Base-by-base conservation (phyloP, 495 filamentous ascomycete genomes). In the Sordaria brevicollis region DNA sequence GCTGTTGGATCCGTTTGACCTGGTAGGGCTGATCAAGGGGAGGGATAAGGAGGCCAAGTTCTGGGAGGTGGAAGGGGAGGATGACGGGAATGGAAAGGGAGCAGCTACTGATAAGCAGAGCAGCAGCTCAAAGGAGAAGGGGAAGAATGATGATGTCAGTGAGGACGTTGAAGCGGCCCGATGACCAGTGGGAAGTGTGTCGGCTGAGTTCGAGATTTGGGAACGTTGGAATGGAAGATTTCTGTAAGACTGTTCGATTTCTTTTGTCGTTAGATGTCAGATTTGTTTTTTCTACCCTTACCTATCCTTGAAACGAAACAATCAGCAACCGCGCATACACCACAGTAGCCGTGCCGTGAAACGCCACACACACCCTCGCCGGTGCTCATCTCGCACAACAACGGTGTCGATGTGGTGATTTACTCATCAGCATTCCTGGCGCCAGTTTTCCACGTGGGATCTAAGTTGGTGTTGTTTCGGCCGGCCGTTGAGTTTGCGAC, bases 1-100 rank as follows among this genome's bases (percentile, higher is more conserved):
- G 0, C 36, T 92, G 9, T 3, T 92, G 13, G 90, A 92, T 76
- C 90, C 90, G 4, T 90, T 92, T 77, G 88, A 91, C 73, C 31
- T 92, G 8, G 72, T 74, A n/a, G 89, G 89, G 2, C 76, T 90
- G 71, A 74, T 88, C 39, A 81, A 74, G 70, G 83, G 84, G 6
- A 82, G 75, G 69, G 9, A 7, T 17, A 83, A 84, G 74, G 71
- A 82, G 66, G 78, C 77, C 36, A 82, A 79, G 39, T 90, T 86
- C 73, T 90, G 88, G 88, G 87, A 90, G 71, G 72, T 35, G 68
- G 39, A 35, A 71, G 71, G 29, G 33, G 34, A 11, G 69, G 65
- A 37, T 8, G 68, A 65, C 2, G 49, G 49, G 13, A 21, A 62
- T 6, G 5, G n/a, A n/a, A n/a, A n/a, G n/a, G n/a, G n/a, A n/a